phyloP scores from a whole-genome alignment of 2,329 filamentous ascomycete genomes.

The Phaeomoniella chlamydospora region DNA sequence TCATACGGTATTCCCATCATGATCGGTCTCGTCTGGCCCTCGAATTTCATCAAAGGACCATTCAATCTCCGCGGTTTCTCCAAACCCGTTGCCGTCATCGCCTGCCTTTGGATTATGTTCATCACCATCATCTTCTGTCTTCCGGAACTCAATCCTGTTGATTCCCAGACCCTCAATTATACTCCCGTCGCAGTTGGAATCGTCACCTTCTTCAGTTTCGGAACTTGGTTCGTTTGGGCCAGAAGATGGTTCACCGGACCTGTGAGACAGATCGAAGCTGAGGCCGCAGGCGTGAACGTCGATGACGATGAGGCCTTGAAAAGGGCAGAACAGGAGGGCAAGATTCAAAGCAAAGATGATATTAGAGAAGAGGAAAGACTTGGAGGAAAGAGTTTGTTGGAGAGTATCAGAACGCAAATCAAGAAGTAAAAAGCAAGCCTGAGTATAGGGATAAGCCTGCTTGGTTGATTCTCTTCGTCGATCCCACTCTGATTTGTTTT shows the following conservation, averaged over 20 bases:
- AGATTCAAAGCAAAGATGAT: slow-evolving; percentile 5
- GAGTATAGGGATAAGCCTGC: too few species aligned
- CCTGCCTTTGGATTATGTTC: slow-evolving; percentile 37
- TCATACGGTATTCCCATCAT: slow-evolving; percentile 44
- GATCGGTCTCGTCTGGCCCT: slow-evolving; percentile 37
- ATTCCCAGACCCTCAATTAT: slow-evolving; percentile 43
- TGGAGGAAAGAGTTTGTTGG: slow-evolving; percentile 7
- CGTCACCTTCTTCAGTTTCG: slow-evolving; percentile 31
- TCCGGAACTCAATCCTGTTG: slow-evolving; percentile 40
- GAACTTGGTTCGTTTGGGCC: slow-evolving; percentile 38
- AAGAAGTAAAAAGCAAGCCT: background rate
- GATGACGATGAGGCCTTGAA: slow-evolving; percentile 31
- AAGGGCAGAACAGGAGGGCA: slow-evolving; percentile 17
- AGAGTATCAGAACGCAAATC: slow-evolving; percentile 5
- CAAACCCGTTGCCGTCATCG: slow-evolving; percentile 31
- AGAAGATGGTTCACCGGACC: slow-evolving; percentile 42
- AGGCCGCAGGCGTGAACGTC: slow-evolving; percentile 33
- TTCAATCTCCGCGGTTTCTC: slow-evolving; percentile 37
- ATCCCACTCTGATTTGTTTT: too few species aligned
- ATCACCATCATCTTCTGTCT: slow-evolving; percentile 45
- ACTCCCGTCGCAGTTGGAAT: slow-evolving; percentile 45
- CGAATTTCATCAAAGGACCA: slow-evolving; percentile 39
- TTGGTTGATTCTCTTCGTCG: too few species aligned
- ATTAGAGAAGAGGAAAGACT: slow-evolving; percentile 3
- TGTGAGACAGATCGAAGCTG: slow-evolving; percentile 36